Evolutionary conservation across 371 early-diverging fungal genomes (phyloP), one percentile per base, ranked within the genome.

Genomic region (Actinomortierella ambigua): DNA sequence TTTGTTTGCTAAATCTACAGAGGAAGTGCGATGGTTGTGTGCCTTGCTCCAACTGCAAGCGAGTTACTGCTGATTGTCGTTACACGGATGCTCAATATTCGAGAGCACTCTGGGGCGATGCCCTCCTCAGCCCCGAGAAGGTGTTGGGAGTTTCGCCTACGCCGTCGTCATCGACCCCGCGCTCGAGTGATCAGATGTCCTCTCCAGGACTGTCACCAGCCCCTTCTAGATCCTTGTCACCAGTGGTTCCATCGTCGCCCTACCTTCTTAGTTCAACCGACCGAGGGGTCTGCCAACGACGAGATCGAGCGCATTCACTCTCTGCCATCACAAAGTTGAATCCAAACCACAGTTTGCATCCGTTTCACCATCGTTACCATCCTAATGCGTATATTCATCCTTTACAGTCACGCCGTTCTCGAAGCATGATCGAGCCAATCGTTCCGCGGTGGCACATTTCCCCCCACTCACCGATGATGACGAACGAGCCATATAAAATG

Each of bases 31-130:
- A 71, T 50, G 63, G 73, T 17, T 66, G 73, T 4, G 63, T 71
- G 22, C 73, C 73, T 18, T 71, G 73, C 44, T 71, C 73, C 15
- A 71, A 71, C 54, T 71, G 73, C 54, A 61, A 63, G 57, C 53
- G 67, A 27, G 66, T 66, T 53, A 66, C 59, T 3, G 66, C 73
- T 2, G 73, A 71, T 18, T 71, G 73, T 56, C 50, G 65, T 11
- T 71, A 71, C 40, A 71, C 73, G 0, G 73, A 71, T 55, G 73
- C 73, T 28, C 73, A 71, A 49, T 66, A 62, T 49, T 71, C 73
- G 5, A 62, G 73, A 3, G 61, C 73, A 15, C 65, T 66, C 7
- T 71, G 73, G 73, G 73, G 73, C 1, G 73, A 71, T 54, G 55
- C 67, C 13, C 73, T 66, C 8, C 42, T 71, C 3, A 71, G 73